These are phyloP conservation scores for Globisporangium rhizosaccharum DNA, from an alignment of 352 stramenopile species.

Conservation along the genomic window DNA sequence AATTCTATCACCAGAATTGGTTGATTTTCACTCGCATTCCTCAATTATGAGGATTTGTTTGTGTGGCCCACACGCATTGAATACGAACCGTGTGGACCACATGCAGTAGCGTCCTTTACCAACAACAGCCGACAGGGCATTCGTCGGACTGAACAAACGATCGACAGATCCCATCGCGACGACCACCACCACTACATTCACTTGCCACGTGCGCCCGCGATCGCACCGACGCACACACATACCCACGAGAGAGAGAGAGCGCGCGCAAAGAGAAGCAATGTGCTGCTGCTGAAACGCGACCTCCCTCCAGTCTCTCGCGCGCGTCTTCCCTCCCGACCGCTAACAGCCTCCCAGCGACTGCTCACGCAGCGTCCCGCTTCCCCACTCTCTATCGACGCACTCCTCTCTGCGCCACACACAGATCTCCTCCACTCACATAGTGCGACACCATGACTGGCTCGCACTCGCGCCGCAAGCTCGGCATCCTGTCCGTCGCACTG, in stretches of 20 bases:
- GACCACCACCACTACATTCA: background rate
- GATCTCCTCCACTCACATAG: background rate
- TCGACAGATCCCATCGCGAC: background rate
- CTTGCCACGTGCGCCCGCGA: background rate
- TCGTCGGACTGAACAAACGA: no score
- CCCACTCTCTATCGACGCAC: background rate
- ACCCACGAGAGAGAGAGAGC: background rate
- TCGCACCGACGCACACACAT: background rate
- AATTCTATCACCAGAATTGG: no score
- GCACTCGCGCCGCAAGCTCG: slow-evolving; percentile 57
- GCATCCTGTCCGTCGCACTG: slow-evolving; percentile 61
- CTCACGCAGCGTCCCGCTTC: background rate
- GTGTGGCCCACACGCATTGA: no score
- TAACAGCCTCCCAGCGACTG: background rate
- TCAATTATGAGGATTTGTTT: no score
- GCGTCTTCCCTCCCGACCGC: slow-evolving; percentile 12
- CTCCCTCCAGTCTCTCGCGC: slow-evolving; percentile 8
- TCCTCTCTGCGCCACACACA: background rate
- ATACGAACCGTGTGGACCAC: no score
- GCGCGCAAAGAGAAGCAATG: slow-evolving; percentile 8
- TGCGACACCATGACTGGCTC: slow-evolving; percentile 39
- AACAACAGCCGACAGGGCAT: background rate
- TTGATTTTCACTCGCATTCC: background rate
- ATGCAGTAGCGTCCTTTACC: background rate
- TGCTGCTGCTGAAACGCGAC: slow-evolving; percentile 20